Percentiles rank a stretch among this genome's conserved stretches.
Evolutionary conservation across 2,329 filamentous ascomycete species (phyloP).

Genomic region (Talaromyces marneffei): DNA sequence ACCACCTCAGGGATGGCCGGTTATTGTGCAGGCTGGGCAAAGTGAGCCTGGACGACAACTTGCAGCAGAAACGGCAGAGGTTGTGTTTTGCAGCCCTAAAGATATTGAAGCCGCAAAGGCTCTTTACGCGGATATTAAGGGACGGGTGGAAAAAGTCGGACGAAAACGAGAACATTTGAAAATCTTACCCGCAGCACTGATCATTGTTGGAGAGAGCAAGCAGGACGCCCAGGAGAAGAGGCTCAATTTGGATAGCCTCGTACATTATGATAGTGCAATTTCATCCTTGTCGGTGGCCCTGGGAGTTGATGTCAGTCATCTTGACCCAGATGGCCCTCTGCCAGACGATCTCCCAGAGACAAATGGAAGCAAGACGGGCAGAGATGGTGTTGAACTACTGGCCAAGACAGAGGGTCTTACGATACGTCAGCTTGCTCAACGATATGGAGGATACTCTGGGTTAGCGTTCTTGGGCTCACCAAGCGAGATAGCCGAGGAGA

Average conservation of each 20-base stretch:
- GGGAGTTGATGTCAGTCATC: conserved; percentile 43
- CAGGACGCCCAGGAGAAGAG: conserved; percentile 48
- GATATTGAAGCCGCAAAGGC: conserved; percentile 44
- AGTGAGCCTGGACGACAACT: conserved; percentile 49
- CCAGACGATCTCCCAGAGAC: conserved; percentile 49
- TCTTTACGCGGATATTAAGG: conserved; percentile 50
- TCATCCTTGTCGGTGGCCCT: conserved; percentile 47
- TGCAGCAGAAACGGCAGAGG: conserved; percentile 50
- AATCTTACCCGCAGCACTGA: conserved; percentile 48
- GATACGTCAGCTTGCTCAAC: conserved; percentile 48
- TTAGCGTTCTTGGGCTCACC: conserved; percentile 49
- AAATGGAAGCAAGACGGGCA: conserved; percentile 49
- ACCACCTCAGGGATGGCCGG: conserved; percentile 51
- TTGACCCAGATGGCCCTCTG: conserved; percentile 47
- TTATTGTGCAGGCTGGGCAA: conserved; percentile 52
- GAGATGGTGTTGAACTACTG: conserved; percentile 42
- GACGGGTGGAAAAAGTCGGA: conserved; percentile 41
- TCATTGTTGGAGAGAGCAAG: conserved; percentile 47
- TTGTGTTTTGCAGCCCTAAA: conserved; percentile 48
- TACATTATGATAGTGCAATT: conserved; percentile 52
- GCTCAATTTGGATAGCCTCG: conserved; percentile 46
- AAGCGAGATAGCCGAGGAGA: conserved; percentile 45
- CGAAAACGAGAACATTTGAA: conserved; percentile 45
- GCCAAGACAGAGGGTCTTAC: conserved; percentile 44
- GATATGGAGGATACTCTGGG: conserved; percentile 47